Evolutionary conservation across 495 filamentous ascomycete genomes (phyloP).

Genomic region (Neurospora intermedia): DNA sequence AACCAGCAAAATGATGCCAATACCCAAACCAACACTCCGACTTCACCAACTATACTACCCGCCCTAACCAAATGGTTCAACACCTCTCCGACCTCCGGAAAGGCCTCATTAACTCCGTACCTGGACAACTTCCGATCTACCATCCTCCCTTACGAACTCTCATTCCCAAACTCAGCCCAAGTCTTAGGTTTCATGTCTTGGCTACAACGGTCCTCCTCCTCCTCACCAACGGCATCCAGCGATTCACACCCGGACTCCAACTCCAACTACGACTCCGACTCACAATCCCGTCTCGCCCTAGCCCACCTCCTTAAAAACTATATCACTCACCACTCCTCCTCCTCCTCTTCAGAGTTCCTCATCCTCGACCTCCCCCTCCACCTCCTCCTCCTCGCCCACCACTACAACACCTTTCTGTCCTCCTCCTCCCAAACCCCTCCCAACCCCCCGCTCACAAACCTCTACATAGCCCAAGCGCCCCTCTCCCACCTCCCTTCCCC

Average conservation of each 20-base stretch:
- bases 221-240: not conserved
- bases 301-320: not conserved
- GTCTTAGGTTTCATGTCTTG: not conserved
- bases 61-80: slow-evolving; percentile 6
- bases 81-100: not conserved
- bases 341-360: slow-evolving; percentile 12
- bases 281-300: not conserved
- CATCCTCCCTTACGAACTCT: slow-evolving; percentile 1
- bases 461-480: slow-evolving; percentile 82
- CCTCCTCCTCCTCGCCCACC: slow-evolving; percentile 15
- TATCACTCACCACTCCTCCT: not conserved
- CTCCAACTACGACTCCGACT: not conserved
- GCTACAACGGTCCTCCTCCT: not conserved
- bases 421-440: slow-evolving; percentile 49
- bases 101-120: not conserved
- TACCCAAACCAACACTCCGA: not conserved
- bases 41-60: not conserved
- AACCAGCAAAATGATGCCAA: not conserved
- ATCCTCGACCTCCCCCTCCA: slow-evolving; percentile 27
- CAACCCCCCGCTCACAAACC: slow-evolving; percentile 4
- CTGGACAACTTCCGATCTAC: not conserved
- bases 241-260: not conserved
- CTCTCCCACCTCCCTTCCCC: slow-evolving; percentile 50
- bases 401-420: slow-evolving; percentile 28
- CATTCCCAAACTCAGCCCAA: not conserved